Evolutionary conservation across 176 grass and related monocot genomes (phyloP).

Genomic region (Carex kokanica): DNA sequence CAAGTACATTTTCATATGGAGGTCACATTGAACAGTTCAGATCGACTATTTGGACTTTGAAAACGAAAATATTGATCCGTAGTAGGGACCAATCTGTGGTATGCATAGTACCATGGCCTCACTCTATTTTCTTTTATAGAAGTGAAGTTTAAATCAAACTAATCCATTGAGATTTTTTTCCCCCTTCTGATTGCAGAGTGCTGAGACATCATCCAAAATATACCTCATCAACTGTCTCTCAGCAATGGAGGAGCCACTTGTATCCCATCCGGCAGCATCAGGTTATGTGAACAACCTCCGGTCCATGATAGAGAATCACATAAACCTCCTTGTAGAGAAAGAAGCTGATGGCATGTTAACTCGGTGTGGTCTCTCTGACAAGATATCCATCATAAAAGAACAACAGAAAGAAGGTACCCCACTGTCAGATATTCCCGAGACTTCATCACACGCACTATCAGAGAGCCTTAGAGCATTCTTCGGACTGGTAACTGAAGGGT

Average conservation of each 20-base stretch:
- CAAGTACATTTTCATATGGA: no score
- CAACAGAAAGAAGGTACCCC: constrained; percentile 31
- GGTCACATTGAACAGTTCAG: no score
- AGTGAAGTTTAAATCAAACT: constrained; percentile 28
- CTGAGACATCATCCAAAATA: constrained; percentile 68
- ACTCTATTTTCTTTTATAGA: no score
- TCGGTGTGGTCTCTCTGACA: constrained; percentile 60
- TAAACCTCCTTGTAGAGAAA: constrained; percentile 56
- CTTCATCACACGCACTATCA: constrained; percentile 48
- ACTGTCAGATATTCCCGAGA: constrained; percentile 63
- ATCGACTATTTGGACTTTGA: no score
- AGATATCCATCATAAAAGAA: constrained; percentile 71
- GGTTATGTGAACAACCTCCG: constrained; percentile 57
- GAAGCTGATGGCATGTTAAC: constrained; percentile 68
- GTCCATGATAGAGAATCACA: constrained; percentile 58
- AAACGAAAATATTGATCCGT: no score
- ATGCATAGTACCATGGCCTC: no score
- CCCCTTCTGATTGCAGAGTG: constrained; percentile 45
- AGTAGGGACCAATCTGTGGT: no score
- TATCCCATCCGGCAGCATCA: constrained; percentile 59
- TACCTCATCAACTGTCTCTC: constrained; percentile 98
- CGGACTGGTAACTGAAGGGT: constrained; percentile 73
- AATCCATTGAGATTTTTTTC: constrained; percentile 20
- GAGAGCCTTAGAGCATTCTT: constrained; percentile 85
- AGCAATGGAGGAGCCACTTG: constrained; percentile 82